These are phyloP conservation scores for Berberis thunbergii DNA, from an alignment of 164 flowering plant genomes.

Conservation along the genomic window DNA sequence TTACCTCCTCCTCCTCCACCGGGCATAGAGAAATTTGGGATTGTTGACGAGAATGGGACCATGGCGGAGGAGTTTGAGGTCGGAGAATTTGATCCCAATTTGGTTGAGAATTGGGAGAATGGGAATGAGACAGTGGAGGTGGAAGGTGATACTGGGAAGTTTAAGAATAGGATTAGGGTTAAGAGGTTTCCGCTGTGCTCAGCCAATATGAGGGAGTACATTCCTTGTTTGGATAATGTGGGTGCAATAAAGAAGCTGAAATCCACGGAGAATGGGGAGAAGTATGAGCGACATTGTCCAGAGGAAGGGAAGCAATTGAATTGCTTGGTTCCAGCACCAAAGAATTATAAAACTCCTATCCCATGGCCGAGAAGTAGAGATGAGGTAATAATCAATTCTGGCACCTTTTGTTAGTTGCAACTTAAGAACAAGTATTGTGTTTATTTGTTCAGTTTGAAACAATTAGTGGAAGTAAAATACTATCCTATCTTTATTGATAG, in stretches of 20 bases:
- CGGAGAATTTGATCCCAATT: conserved; percentile 64
- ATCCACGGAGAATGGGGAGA: conserved; percentile 61
- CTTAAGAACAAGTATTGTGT: not conserved
- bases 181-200: conserved; percentile 47
- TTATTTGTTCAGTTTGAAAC: too few species aligned
- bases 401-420: not conserved
- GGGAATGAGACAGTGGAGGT: conserved; percentile 21
- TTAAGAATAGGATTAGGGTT: conserved; percentile 25
- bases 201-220: conserved; percentile 56
- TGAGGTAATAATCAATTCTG: conserved; percentile 43
- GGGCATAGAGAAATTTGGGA: conserved; percentile 45
- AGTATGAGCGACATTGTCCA: conserved; percentile 80
- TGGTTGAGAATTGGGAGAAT: conserved; percentile 48
- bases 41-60: conserved; percentile 72
- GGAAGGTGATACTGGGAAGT: not conserved
- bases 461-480: too few species aligned
- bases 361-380: conserved; percentile 93
- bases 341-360: conserved; percentile 51
- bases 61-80: conserved; percentile 79
- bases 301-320: conserved; percentile 36
- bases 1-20: conserved; percentile 24
- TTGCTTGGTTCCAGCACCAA: conserved; percentile 85
- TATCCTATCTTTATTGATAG: too few species aligned
- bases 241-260: conserved; percentile 44
- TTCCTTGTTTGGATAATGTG: conserved; percentile 69